Conservation (phyloP, 2,329 filamentous ascomycete genomes). For the Trichoderma koningii region DNA sequence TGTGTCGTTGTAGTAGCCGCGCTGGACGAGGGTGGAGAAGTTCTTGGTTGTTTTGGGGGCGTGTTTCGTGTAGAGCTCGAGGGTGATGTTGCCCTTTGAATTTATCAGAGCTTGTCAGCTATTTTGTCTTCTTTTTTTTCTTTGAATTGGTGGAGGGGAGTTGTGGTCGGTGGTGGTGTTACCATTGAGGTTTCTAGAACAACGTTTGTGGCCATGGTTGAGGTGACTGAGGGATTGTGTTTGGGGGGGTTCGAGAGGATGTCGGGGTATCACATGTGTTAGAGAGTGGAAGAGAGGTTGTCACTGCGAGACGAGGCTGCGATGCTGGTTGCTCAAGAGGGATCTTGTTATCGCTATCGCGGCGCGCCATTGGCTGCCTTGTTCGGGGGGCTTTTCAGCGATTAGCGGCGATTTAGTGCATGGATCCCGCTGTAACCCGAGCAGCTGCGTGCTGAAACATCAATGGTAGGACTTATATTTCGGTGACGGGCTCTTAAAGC, state of each 20-base stretch:
- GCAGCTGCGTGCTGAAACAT: neutral
- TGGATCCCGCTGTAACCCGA: neutral
- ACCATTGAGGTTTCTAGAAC: constrained; percentile 86
- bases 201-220: constrained; percentile 72
- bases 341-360: neutral
- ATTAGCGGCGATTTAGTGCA: neutral
- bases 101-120: neutral
- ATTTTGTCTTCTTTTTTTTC: neutral
- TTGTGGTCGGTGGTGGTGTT: constrained; percentile 31
- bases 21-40: constrained; percentile 75
- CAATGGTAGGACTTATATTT: neutral
- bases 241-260: neutral
- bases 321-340: neutral
- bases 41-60: constrained; percentile 89
- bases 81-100: constrained; percentile 71
- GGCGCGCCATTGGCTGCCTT: constrained; percentile 25
- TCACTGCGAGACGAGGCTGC: constrained; percentile 28
- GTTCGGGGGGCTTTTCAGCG: constrained; percentile 4
- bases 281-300: constrained; percentile 6
- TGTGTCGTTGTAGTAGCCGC: constrained; percentile 85
- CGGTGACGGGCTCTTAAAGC: neutral
- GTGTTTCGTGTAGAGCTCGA: constrained; percentile 89
- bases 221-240: neutral
- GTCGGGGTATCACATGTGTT: too few species aligned
- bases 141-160: neutral